A percentile compares a stretch with the other conserved stretches of the same genome.
These are phyloP conservation scores for Fusarium sp. DNA, from an alignment of 2,329 filamentous ascomycete species.

Conservation along the genomic window DNA sequence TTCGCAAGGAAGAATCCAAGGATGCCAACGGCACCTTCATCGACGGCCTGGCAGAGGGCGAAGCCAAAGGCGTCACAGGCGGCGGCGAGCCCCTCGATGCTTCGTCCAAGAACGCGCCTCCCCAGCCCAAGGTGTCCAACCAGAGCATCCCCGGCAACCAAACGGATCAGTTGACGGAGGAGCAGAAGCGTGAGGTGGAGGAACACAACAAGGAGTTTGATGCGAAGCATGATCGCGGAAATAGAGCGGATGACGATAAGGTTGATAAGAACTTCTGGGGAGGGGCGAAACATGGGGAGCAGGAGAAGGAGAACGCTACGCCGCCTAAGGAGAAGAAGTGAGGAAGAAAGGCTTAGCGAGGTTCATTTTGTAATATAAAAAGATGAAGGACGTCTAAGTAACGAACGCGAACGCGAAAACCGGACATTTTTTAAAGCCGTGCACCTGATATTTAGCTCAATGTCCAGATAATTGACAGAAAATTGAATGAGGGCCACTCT, in stretches of 20 bases:
- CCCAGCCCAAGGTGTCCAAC: constrained; percentile 67
- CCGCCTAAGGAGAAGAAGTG: constrained; percentile 7
- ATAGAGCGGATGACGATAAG: constrained; percentile 60
- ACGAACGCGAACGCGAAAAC: background rate
- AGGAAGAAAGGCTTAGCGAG: background rate
- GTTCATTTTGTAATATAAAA: too few relatives aligned
- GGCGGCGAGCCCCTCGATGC: constrained; percentile 56
- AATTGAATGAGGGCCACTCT: too few relatives aligned
- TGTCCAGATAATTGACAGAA: too few relatives aligned
- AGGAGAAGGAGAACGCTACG: background rate
- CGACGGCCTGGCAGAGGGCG: constrained; percentile 50
- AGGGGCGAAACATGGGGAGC: constrained; percentile 15
- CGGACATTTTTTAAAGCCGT: too few relatives aligned
- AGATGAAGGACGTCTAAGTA: too few relatives aligned
- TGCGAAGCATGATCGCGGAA: constrained; percentile 63
- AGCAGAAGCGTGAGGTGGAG: constrained; percentile 69
- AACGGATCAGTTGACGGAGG: constrained; percentile 57
- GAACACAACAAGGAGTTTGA: constrained; percentile 71
- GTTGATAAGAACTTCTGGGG: constrained; percentile 70
- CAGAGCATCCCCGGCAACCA: constrained; percentile 57
- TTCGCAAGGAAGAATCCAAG: constrained; percentile 24
- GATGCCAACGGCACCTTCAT: constrained; percentile 19
- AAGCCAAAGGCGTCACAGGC: constrained; percentile 56
- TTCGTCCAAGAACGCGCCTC: constrained; percentile 53
- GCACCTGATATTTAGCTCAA: too few relatives aligned